Base-by-base conservation (phyloP, 2,329 filamentous ascomycete genomes). In the Plenodomus biglobosus region DNA sequence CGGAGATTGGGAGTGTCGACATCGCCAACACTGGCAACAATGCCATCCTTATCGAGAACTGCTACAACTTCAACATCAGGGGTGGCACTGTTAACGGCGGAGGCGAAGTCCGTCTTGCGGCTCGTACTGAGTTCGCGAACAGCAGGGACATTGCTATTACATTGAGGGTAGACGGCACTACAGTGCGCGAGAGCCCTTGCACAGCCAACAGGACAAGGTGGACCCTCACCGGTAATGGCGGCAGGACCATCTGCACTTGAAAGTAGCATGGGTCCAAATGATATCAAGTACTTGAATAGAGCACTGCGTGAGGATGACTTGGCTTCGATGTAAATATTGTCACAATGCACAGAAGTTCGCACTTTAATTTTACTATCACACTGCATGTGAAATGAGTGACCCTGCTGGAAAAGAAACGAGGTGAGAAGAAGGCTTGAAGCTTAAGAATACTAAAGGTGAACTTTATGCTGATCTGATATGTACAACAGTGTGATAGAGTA, bases 41-140 rank as follows among this genome's bases (percentile, higher is more conserved):
- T 47, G 77, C 80, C 0, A 73, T 83, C 17, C 71, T 84, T 1
- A 78, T 84, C 21, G 80, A 84, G 72, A 84, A 84, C 64, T 83
- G 81, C 69, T 83, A 83, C 62, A 79, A 80, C 42, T 53, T 84
- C 24, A 65, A 69, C 1, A 81, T 83, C 59, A 66, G 61, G 1
- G 75, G 75, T 16, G 81, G 81, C 0, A 78, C 72, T 2, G 76
- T 84, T 19, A 76, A 74, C 20, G 78, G 80, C 1, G 80, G 81
- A 1, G 81, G 81, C 0, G 80, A 83, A 63, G 80, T 83, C 7
- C 73, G 81, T 2, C 54, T 83, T 11, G 65, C 80, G 1, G 80
- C 80, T 1, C 71, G 81, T 13, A 58, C 64, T 18, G 80, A 84
- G 66, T 84, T 84, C 50, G 70, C 77, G 10, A 81, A 80, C 55